Conservation (phyloP, 495 filamentous ascomycete genomes). For the Bacidia gigantensis region DNA sequence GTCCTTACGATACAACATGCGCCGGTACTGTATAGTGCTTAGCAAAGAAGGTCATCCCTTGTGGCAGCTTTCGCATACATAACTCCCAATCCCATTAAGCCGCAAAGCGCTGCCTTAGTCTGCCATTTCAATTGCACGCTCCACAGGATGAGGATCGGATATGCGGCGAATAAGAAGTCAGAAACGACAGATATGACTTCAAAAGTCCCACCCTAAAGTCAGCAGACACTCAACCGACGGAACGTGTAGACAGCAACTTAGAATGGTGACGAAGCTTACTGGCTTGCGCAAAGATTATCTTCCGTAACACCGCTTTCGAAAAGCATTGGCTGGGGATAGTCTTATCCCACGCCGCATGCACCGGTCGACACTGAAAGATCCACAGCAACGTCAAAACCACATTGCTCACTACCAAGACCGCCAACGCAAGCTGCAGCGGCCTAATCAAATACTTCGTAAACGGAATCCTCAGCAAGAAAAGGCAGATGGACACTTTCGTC, state of each 20-base stretch:
- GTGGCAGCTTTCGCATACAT: constrained; percentile 15
- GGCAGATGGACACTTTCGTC: constrained; percentile 17
- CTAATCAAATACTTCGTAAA: constrained; percentile 9
- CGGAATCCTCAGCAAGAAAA: constrained; percentile 12
- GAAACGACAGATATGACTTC: constrained; percentile 18
- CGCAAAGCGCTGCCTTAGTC: constrained; percentile 23
- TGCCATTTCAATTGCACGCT: constrained; percentile 21
- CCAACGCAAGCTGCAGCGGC: constrained; percentile 7
- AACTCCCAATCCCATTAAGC: constrained; percentile 27
- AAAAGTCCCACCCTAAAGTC: too few relatives aligned
- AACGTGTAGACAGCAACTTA: too few relatives aligned
- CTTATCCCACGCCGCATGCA: constrained; percentile 10
- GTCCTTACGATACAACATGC: constrained; percentile 12
- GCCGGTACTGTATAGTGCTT: neutral
- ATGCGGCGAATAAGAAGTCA: constrained; percentile 24
- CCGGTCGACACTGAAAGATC: constrained; percentile 13
- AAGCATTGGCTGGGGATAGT: constrained; percentile 12
- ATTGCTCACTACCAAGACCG: constrained; percentile 9
- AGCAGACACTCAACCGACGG: neutral
- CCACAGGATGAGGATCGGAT: constrained; percentile 25
- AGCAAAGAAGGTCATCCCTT: neutral
- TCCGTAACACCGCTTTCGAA: constrained; percentile 10
- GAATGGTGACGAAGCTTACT: too few relatives aligned
- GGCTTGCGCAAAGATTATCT: constrained; percentile 17
- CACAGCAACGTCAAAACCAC: constrained; percentile 11